Evolutionary conservation across 352 stramenopile species (phyloP), one percentile per base, ranked within the genome.

Genomic region (Phytophthora citricola): DNA sequence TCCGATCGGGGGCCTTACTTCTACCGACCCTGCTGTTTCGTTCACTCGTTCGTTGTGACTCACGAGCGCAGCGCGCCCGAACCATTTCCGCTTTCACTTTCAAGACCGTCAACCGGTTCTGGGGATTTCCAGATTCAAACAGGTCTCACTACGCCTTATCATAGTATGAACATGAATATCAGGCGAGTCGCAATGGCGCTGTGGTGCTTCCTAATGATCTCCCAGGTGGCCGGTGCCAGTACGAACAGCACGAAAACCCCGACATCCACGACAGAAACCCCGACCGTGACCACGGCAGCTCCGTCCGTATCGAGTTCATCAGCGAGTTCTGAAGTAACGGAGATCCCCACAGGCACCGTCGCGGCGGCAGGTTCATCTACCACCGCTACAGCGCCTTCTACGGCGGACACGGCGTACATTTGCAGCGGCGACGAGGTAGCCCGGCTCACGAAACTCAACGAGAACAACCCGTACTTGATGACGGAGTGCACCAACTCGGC

Each of bases 371-470:
- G 15, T 4, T 45, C 59, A 11, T 40, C 47, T 2, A 31, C 45
- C 7, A 46, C 29, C 10, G 38, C 52, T 15, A 32, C 62, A 36
- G 10, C 31, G 5, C 11, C 38, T 2, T 24, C 58, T 17, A 39
- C 59, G 5, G 45, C 54, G 20, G 57, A 64, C 27, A 65, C 59
- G 12, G 47, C 69, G 27, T 71, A 74, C 47, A 71, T 72, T 64
- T 78, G 70, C 57, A 78, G 50, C 5, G 70, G 56, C 11, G 60
- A 73, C 26, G 61, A 75, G 62, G 52, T 78, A 45, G 61, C 61
- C 11, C 64, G 61, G 31, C 66, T 78, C 47, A 61, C 53, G 31
- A 63, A 38, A 29, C 44, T 78, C 51, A 72, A 67, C 47, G 58
- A 53, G 36, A 67, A 58, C 56, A 78, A 78, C 57, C 39, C 57